phyloP scores from a whole-genome alignment of 768 basidiomycete genomes.

The Sarcodon aspratus region DNA sequence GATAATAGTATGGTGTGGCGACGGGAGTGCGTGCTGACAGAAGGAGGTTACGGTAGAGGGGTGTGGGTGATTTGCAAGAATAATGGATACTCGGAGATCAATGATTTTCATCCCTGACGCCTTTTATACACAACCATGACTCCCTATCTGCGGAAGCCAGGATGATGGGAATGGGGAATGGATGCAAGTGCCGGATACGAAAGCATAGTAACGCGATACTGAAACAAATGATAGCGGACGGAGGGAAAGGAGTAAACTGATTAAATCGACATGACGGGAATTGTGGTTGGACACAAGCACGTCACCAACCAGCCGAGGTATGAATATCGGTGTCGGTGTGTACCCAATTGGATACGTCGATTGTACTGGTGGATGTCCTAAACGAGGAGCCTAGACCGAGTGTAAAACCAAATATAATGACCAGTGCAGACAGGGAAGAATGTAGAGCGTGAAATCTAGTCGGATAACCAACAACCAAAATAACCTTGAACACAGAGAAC shows the following conservation, averaged over 20 bases:
- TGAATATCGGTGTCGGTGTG: constrained; percentile 30
- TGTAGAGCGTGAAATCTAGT: constrained; percentile 15
- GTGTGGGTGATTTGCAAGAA: not conserved
- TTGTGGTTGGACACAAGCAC: constrained; percentile 3
- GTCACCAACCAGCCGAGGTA: constrained; percentile 27
- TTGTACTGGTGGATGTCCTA: constrained; percentile 19
- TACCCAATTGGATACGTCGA: constrained; percentile 1
- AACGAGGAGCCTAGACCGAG: constrained; percentile 26
- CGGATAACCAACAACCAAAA: constrained; percentile 7
- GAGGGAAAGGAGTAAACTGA: not conserved
- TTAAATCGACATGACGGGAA: not conserved
- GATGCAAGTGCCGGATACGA: not conserved
- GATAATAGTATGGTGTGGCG: not conserved
- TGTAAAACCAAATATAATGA: constrained; percentile 4
- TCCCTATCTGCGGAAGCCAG: not conserved
- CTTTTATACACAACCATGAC: not conserved
- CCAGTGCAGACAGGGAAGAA: constrained; percentile 6
- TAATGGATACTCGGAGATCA: not conserved
- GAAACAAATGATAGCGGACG: not conserved
- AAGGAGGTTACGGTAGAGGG: not conserved
- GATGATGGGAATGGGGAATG: not conserved
- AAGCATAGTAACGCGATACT: not conserved
- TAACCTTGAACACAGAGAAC: constrained; percentile 12
- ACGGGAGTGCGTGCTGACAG: not conserved
- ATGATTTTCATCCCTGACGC: not conserved